These are phyloP conservation scores for Cutaneotrichosporon sp. DNA, from an alignment of 1,284 basidiomycete species.

Conservation along the genomic window DNA sequence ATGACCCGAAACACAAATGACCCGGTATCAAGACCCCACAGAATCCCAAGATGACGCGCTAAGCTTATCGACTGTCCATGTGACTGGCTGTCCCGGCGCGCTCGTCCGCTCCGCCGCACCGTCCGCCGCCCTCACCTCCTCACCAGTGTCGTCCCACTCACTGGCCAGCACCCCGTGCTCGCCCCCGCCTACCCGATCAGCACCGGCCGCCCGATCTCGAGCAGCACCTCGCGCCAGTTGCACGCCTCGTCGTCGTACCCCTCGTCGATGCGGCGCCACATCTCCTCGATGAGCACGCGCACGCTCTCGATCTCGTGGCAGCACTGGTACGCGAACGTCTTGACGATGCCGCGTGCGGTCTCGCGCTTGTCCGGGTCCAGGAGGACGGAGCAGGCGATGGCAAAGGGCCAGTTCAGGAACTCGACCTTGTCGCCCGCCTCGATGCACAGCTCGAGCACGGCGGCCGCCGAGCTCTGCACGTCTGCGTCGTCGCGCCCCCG, in stretches of 20 bases:
- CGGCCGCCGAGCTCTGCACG: constrained; percentile 35
- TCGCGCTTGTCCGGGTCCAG: constrained; percentile 29
- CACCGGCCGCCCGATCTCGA: constrained; percentile 41
- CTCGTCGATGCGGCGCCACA: constrained; percentile 44
- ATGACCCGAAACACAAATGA: neutral
- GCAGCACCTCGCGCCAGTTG: constrained; percentile 41
- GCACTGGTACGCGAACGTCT: constrained; percentile 44
- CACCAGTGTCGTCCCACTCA: too few relatives aligned
- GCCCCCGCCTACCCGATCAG: constrained; percentile 27
- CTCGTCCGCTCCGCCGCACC: too few relatives aligned
- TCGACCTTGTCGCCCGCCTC: constrained; percentile 47
- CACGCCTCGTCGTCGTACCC: constrained; percentile 43
- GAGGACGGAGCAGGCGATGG: constrained; percentile 38
- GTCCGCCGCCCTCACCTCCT: too few relatives aligned
- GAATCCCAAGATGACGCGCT: neutral
- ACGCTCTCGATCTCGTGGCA: constrained; percentile 41
- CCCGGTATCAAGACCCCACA: neutral
- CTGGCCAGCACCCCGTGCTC: neutral
- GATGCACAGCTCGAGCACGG: constrained; percentile 37
- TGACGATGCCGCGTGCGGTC: constrained; percentile 32
- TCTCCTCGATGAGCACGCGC: constrained; percentile 39
- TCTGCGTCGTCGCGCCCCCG: constrained; percentile 27
- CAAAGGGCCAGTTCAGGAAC: constrained; percentile 46
- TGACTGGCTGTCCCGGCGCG: too few relatives aligned
- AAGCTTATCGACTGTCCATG: neutral